Conservation (phyloP, 78 protist species). For the Tieghemostelium lacteum region DNA sequence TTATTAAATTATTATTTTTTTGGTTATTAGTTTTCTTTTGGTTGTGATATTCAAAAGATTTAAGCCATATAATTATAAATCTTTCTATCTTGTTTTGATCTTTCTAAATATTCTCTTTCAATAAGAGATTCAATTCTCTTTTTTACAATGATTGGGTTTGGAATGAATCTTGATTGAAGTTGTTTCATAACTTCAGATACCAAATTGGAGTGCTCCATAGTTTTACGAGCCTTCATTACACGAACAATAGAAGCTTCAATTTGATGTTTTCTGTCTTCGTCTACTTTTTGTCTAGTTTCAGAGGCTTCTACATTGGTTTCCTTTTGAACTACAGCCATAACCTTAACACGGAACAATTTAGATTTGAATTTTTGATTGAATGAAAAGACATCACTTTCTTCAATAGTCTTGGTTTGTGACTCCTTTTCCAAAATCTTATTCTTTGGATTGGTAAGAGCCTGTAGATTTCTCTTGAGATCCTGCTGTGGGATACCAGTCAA, state of each 20-base stretch:
- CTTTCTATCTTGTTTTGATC: constrained; percentile 81
- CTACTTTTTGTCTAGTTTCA: constrained; percentile 83
- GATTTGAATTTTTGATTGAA: constrained; percentile 85
- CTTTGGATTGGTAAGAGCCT: constrained; percentile 91
- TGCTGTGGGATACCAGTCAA: constrained; percentile 40
- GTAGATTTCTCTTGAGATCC: constrained; percentile 91
- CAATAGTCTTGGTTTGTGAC: constrained; percentile 41
- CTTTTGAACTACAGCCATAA: constrained; percentile 91
- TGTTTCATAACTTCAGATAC: constrained; percentile 88
- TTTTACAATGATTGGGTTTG: constrained; percentile 91
- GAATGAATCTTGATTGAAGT: constrained; percentile 82
- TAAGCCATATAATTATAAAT: constrained; percentile 78
- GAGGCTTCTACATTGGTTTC: constrained; percentile 86
- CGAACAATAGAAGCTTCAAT: constrained; percentile 97
- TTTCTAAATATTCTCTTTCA: constrained; percentile 95
- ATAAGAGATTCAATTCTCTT: constrained; percentile 96
- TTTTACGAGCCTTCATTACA: constrained; percentile 96
- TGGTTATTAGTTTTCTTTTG: too few species aligned
- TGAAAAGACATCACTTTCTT: constrained; percentile 86
- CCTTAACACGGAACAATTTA: constrained; percentile 85
- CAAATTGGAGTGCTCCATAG: constrained; percentile 88
- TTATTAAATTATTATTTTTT: too few species aligned
- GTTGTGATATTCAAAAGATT: too few species aligned
- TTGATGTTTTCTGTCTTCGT: constrained; percentile 86
- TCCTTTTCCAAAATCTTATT: constrained; percentile 56